Conservation (phyloP, 106 monocot species). For the Phalaenopsis equestris region DNA sequence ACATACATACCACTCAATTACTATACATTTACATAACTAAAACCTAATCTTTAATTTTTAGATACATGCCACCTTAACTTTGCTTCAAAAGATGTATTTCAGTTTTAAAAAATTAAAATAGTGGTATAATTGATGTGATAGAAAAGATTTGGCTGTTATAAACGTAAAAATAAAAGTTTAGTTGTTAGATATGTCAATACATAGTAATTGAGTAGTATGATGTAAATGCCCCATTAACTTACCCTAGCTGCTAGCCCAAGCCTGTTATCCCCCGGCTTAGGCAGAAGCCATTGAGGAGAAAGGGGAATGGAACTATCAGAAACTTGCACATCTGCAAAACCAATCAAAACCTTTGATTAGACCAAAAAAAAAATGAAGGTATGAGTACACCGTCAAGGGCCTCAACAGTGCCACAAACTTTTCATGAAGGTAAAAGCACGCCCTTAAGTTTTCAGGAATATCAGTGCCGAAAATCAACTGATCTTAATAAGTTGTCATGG, state of each 20-base stretch:
- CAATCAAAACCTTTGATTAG: background rate
- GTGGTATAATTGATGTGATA: too few species aligned
- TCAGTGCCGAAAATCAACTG: background rate
- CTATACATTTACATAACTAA: too few species aligned
- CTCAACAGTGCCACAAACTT: background rate
- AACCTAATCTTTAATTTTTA: too few species aligned
- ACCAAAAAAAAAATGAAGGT: background rate
- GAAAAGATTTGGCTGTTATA: too few species aligned
- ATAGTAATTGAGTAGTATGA: too few species aligned
- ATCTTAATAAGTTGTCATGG: background rate
- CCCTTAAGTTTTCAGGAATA: background rate
- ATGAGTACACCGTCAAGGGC: background rate
- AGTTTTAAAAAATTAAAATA: too few species aligned
- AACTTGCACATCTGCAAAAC: conserved; percentile 59
- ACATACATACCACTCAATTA: too few species aligned
- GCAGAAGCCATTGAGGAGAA: conserved; percentile 97
- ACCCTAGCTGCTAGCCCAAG: conserved; percentile 36
- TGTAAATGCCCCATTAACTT: conserved; percentile 2
- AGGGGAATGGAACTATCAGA: conserved; percentile 67
- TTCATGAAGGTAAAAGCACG: background rate
- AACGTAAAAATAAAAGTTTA: too few species aligned
- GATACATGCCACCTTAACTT: too few species aligned
- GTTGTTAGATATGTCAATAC: too few species aligned
- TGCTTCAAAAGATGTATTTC: too few species aligned
- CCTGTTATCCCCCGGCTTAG: conserved; percentile 68